These are phyloP conservation scores for Morella rubra DNA, from an alignment of 306 rosid genomes.

Conservation along the genomic window DNA sequence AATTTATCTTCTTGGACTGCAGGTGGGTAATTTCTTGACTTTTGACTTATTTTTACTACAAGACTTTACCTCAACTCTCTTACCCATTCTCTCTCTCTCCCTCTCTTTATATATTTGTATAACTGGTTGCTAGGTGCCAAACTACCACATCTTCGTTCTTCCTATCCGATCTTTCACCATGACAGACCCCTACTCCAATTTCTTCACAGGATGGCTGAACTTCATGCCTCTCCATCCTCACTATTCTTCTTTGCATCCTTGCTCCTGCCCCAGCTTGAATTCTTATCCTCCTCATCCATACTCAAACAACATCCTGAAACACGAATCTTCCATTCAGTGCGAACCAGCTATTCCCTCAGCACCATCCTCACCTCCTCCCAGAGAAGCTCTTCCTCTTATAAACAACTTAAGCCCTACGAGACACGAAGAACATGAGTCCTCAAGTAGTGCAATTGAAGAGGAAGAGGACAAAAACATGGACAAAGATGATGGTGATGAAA, in stretches of 20 bases:
- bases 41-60: slow-evolving; percentile 20
- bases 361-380: slow-evolving; percentile 41
- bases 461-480: slow-evolving; percentile 14
- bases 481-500: slow-evolving; percentile 21
- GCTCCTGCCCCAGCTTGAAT: background rate
- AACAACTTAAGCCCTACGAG: slow-evolving; percentile 43
- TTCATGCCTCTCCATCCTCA: slow-evolving; percentile 50
- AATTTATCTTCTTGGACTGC: slow-evolving; percentile 34
- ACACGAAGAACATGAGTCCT: slow-evolving; percentile 25
- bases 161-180: slow-evolving; percentile 27
- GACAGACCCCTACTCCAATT: slow-evolving; percentile 61
- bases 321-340: slow-evolving; percentile 23
- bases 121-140: slow-evolving; percentile 6
- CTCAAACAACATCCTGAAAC: background rate
- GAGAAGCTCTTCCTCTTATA: slow-evolving; percentile 65
- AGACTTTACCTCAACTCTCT: slow-evolving; percentile 30
- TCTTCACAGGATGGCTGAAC: slow-evolving; percentile 50
- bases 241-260: slow-evolving; percentile 11
- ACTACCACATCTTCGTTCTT: slow-evolving; percentile 13
- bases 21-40: slow-evolving; percentile 58
- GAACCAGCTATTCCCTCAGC: slow-evolving; percentile 14
- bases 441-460: slow-evolving; percentile 7
- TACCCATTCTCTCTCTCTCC: slow-evolving; percentile 16
- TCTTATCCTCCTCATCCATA: slow-evolving; percentile 11
- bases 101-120: background rate